Percentiles rank a stretch among this genome's conserved stretches.
These are phyloP conservation scores for Lophiotrema nucula DNA, from an alignment of 495 filamentous ascomycete species.

Conservation along the genomic window DNA sequence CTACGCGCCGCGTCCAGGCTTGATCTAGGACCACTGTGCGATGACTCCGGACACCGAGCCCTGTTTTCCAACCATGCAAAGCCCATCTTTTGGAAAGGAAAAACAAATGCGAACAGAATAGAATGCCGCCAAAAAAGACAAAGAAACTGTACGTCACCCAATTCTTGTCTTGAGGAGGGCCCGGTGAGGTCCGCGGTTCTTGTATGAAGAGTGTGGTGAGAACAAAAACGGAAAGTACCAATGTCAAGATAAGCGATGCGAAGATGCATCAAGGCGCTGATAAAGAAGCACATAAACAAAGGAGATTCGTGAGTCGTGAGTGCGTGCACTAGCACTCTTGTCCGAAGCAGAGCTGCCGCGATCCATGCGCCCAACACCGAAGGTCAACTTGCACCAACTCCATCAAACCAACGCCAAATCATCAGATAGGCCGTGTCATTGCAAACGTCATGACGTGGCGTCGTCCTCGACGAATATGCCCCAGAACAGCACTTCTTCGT, in stretches of 20 bases:
- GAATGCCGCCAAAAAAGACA: too few relatives aligned
- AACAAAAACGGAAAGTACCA: background rate
- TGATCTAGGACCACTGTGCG: background rate
- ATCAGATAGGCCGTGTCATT: background rate
- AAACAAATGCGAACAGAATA: background rate
- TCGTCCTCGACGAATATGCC: slow-evolving; percentile 23
- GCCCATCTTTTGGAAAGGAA: background rate
- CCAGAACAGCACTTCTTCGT: slow-evolving; percentile 28
- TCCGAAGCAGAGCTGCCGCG: slow-evolving; percentile 3
- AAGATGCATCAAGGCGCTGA: slow-evolving; percentile 34
- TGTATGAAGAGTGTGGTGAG: background rate
- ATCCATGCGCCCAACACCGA: slow-evolving; percentile 24
- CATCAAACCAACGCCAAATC: background rate
- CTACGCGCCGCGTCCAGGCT: background rate
- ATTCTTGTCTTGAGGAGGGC: too few relatives aligned
- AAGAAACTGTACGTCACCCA: too few relatives aligned
- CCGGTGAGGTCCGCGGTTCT: too few relatives aligned
- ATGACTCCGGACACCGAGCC: background rate
- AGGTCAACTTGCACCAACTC: background rate
- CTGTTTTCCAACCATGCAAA: background rate
- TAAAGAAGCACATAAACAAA: slow-evolving; percentile 37
- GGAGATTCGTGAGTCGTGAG: slow-evolving; percentile 23
- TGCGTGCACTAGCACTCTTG: slow-evolving; percentile 24
- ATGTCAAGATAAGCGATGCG: background rate
- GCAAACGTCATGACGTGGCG: background rate